A percentile compares a stretch with the other conserved stretches of the same genome.
phyloP scores from a whole-genome alignment of 2,329 filamentous ascomycete genomes.

The Corinectria fuckeliana region DNA sequence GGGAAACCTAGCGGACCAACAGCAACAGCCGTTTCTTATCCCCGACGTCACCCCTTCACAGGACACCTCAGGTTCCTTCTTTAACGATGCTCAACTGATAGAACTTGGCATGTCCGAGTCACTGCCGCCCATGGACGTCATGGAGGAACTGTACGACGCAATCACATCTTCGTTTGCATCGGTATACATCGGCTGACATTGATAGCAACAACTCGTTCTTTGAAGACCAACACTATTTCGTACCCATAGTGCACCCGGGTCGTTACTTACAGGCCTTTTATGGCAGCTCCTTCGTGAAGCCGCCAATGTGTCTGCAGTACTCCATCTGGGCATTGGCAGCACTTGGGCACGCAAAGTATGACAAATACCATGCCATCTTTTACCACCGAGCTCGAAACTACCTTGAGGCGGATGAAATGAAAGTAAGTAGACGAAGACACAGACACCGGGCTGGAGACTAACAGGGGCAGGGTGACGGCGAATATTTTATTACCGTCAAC shows the following conservation, averaged over 20 bases:
- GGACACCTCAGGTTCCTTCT: conserved; percentile 14
- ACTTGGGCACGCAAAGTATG: conserved; percentile 74
- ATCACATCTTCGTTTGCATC: not conserved
- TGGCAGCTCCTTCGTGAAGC: conserved; percentile 73
- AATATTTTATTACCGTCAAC: conserved; percentile 77
- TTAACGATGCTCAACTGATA: conserved; percentile 60
- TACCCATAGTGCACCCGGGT: conserved; percentile 79
- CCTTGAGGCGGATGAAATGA: conserved; percentile 83
- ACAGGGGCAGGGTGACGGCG: conserved; percentile 68
- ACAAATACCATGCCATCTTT: conserved; percentile 75
- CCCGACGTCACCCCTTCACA: conserved; percentile 20
- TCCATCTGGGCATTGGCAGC: conserved; percentile 86
- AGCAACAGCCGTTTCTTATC: conserved; percentile 23
- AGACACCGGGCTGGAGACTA: not conserved
- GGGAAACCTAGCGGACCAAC: conserved; percentile 4
- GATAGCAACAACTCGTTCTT: conserved; percentile 77
- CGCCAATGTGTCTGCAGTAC: conserved; percentile 84
- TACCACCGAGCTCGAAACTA: conserved; percentile 85
- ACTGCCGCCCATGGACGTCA: conserved; percentile 77
- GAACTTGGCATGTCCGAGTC: conserved; percentile 82
- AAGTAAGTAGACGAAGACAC: conserved; percentile 47
- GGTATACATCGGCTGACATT: conserved; percentile 2
- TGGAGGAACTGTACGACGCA: conserved; percentile 76
- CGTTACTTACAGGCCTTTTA: conserved; percentile 80
- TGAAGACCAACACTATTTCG: conserved; percentile 70